A percentile compares a stretch with the other conserved stretches of the same genome.
Conservation (phyloP, 1,284 basidiomycete species). For the Fomitopsis betulina region DNA sequence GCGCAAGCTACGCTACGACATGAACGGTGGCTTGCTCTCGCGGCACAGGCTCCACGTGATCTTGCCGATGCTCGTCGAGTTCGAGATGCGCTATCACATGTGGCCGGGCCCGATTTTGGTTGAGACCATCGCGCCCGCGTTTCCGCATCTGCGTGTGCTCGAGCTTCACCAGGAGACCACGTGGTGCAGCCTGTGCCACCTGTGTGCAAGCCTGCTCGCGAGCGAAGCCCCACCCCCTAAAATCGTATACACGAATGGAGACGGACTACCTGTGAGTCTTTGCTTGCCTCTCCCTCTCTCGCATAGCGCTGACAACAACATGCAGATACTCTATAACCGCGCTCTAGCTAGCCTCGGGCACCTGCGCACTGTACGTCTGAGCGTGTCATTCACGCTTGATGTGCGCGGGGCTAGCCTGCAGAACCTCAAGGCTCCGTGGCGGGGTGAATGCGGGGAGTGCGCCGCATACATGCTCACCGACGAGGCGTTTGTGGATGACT, state of each 20-base stretch:
- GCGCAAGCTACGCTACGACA: conserved; percentile 15
- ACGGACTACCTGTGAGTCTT: conserved; percentile 14
- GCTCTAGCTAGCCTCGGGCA: conserved; percentile 7
- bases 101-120: conserved; percentile 16
- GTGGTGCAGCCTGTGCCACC: conserved; percentile 18
- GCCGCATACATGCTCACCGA: conserved; percentile 14
- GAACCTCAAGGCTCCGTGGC: conserved; percentile 11
- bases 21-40: conserved; percentile 9
- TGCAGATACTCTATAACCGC: conserved; percentile 10
- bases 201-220: conserved; percentile 12
- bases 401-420: conserved; percentile 4
- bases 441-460: conserved; percentile 17
- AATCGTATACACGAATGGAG: conserved; percentile 12
- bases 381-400: conserved; percentile 9
- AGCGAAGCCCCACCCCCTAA: conserved; percentile 10
- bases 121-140: conserved; percentile 5
- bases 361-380: conserved; percentile 9
- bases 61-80: conserved; percentile 9
- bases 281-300: too few species aligned
- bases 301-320: neutral
- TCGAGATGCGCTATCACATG: conserved; percentile 15
- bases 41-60: conserved; percentile 10
- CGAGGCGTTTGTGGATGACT: conserved; percentile 8
- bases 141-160: conserved; percentile 10
- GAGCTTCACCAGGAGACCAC: conserved; percentile 14